A percentile compares a stretch with the other conserved stretches of the same genome.
Conservation (phyloP, 1,139 yeast genomes). For the Eremothecium coryli region DNA sequence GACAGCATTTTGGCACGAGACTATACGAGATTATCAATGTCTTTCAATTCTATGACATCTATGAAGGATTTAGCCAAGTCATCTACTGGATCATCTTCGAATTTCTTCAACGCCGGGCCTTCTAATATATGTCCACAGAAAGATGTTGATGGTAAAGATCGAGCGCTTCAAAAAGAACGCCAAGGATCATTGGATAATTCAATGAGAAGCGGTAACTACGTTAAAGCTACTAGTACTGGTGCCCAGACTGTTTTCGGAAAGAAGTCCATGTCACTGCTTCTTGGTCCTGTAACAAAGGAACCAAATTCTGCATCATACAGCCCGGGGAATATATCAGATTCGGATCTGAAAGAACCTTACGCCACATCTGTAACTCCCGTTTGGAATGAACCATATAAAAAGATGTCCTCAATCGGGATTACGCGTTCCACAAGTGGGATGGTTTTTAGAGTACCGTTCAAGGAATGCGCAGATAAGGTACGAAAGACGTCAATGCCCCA, state of each 20-base stretch:
- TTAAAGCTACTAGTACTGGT: neutral
- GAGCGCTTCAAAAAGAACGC: neutral
- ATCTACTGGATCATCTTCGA: constrained; percentile 5
- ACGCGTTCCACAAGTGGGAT: constrained; percentile 29
- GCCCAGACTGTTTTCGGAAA: neutral
- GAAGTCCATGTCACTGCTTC: constrained; percentile 1
- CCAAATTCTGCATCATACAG: constrained; percentile 1
- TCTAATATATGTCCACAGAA: no score
- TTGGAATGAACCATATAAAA: neutral
- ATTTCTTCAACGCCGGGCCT: neutral
- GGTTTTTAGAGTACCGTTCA: constrained; percentile 57
- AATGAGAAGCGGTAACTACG: neutral
- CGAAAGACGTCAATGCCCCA: constrained; percentile 4
- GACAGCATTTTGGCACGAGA: constrained; percentile 52
- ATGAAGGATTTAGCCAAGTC: constrained; percentile 7
- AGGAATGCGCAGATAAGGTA: constrained; percentile 31
- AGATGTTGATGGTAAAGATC: neutral
- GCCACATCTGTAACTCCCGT: neutral
- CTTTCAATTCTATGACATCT: neutral
- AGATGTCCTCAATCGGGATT: constrained; percentile 7
- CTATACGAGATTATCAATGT: constrained; percentile 36
- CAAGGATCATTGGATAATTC: neutral
- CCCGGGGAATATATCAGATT: neutral
- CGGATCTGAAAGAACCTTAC: constrained; percentile 1
- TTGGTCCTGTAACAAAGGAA: neutral